Percentiles rank a stretch among this genome's conserved stretches.
These are phyloP conservation scores for Sicyos baderoa DNA, from an alignment of 306 rosid genomes.

Conservation along the genomic window DNA sequence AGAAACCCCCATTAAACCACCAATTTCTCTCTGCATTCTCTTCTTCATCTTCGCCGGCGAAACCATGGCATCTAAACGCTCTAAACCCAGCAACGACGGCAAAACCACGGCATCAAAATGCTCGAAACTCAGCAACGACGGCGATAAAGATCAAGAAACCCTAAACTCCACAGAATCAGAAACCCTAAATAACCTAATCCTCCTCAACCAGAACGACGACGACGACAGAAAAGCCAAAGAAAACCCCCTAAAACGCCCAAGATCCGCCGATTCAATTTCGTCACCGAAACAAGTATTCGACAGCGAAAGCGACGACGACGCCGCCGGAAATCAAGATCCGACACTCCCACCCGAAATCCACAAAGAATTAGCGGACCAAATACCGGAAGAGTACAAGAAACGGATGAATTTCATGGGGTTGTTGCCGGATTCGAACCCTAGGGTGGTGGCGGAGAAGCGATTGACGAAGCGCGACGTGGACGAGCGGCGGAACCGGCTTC, in stretches of 20 bases:
- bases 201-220: neutral
- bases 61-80: too few species aligned
- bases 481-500: neutral
- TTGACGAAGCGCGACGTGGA: neutral
- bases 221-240: neutral
- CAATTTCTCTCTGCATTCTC: too few species aligned
- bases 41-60: too few species aligned
- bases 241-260: neutral
- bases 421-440: neutral
- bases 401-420: slow-evolving; percentile 7
- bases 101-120: neutral
- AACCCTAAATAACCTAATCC: neutral
- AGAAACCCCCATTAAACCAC: too few species aligned
- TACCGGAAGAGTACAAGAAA: neutral
- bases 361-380: too few species aligned
- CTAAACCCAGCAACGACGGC: too few species aligned
- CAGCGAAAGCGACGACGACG: neutral
- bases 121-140: too few species aligned
- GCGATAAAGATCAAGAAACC: neutral
- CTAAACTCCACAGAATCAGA: neutral
- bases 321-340: neutral
- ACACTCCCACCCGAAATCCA: neutral
- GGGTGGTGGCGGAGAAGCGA: neutral
- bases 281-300: neutral
- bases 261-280: neutral